Base-by-base conservation (phyloP, 768 basidiomycete genomes). In the Grammothele lineata region DNA sequence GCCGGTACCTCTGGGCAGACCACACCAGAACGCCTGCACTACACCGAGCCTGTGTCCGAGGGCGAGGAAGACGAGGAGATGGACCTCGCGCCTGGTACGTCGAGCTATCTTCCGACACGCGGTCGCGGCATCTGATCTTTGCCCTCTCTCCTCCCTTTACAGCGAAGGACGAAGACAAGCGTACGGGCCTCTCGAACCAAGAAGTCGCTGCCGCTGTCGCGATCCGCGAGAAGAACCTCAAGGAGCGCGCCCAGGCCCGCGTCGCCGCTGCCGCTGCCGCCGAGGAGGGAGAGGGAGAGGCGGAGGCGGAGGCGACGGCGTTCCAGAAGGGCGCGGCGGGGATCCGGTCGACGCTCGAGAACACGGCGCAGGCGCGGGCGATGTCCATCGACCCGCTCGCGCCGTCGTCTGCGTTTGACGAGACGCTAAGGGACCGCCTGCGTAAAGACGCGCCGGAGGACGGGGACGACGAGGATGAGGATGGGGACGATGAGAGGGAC, bases 21-120 rank as follows among this genome's bases (percentile, higher is more conserved):
- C 3, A 66, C 65, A 3, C 67, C 72, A 12, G 67, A 72, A n/a
- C 46, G 62, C 54, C 53, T 40, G 5, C 60, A 50, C 6, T 98
- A 98, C 60, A 73, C 80, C 21, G 96, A 99, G 60, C 96, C 96
- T 1, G 70, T 93, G 10, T 96, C 93, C 0, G 96, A 98, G 64
- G 96, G 92, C 30, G 95, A 99, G 63, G 89, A 90, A 10, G 94
- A 92, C 48, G 87, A 92, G 56, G 83, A 75, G 22, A 75, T 79
- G 60, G 76, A 78, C 40, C 57, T 83, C 19, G 72, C 73, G 0
- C 81, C 87, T 15, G 87, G 57, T 26, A n/a, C n/a, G n/a, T n/a
- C n/a, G n/a, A n/a, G n/a, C n/a, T n/a, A n/a, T n/a, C 12, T 14
- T 10, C 4, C 11, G 15, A 17, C 6, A 2, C 23, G 25, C 26